Evolutionary conservation across 1,284 basidiomycete genomes (phyloP), one percentile per base, ranked within the genome.

Genomic region (Cryptococcus sp.): DNA sequence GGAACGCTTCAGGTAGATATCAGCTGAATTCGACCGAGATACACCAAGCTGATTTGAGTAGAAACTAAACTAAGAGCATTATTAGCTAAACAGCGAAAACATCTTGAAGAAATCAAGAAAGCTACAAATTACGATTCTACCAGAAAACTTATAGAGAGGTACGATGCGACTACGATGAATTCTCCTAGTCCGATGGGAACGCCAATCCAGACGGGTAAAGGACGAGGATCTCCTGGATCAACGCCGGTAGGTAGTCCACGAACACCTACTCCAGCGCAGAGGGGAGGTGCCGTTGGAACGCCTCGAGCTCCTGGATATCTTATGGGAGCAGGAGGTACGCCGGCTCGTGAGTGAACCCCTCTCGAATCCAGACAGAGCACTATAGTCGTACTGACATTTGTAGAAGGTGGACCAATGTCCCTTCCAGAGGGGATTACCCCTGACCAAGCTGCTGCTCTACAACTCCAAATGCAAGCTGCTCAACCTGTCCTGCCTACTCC

Each of bases 81-180:
- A 10, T 82, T 89, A 63, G 86, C 86, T 67, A 81, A 88, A 68
- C 91, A 94, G 65, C 85, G 89, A 38, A 83, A 83, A 42, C 94
- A 91, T 72, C 83, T 99, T 34, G 94, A 96, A 64, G 94, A 97
- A 69, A 89, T 98, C 66, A 99, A 99, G 81, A 89, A 91, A 78
- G 92, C 90, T 67, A 97, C 93, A 0, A 94, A 95, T 67, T 99
- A 90, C 76, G 92, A 99, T 73, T 85, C 85, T 32, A 95, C 93
- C 14, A 86, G 89, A 51, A 88, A 87, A 66, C 82, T 99, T 48
- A 81, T 99, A 13, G 92, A 97, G 71, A 85, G 86, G 57, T 98
- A 98, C 69, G 95, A 96, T 61, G 87, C 89, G 38, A 47, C 41
- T 46, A 35, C 49, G 14, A 43, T 46, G 46, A 14, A 31, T 53